A percentile compares a stretch with the other conserved stretches of the same genome.
phyloP scores from a whole-genome alignment of 129 eudicot genomes.

The Glebionis coronaria region DNA sequence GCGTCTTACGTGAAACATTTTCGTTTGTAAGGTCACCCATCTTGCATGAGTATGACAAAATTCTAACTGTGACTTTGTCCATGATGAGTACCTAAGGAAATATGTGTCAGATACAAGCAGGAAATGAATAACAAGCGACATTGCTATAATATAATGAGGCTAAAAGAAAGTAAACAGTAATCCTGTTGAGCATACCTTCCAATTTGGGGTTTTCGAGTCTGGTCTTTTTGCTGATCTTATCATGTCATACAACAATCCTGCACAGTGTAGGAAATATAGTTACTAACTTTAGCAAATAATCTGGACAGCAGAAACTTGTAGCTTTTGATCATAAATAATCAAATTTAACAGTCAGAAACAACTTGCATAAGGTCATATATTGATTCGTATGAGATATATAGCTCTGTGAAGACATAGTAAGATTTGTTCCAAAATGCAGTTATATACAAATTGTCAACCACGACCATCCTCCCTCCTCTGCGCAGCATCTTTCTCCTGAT shows the following conservation, averaged over 20 bases:
- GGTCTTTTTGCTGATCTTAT: conserved; percentile 70
- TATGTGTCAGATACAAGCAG: conserved; percentile 18
- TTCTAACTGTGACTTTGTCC: conserved; percentile 80
- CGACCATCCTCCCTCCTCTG: no score
- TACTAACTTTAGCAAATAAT: background rate
- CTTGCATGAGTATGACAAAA: conserved; percentile 88
- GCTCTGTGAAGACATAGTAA: no score
- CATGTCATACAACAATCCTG: conserved; percentile 89
- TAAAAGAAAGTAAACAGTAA: conserved; percentile 6
- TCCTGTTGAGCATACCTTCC: conserved; percentile 66
- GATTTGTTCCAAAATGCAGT: no score
- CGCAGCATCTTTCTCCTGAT: no score
- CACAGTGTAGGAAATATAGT: conserved; percentile 8
- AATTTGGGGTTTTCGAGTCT: conserved; percentile 58
- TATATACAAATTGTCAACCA: no score
- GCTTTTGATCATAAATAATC: no score
- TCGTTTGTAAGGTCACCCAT: conserved; percentile 95
- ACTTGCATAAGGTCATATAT: no score
- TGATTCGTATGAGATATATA: no score
- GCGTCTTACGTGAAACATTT: conserved; percentile 93
- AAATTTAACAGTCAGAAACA: no score
- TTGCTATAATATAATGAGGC: background rate
- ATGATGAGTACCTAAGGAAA: conserved; percentile 75
- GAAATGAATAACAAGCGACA: background rate
- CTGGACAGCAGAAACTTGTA: background rate